These are phyloP conservation scores for Fragaria ananassa DNA, from an alignment of 306 rosid genomes.

Conservation along the genomic window DNA sequence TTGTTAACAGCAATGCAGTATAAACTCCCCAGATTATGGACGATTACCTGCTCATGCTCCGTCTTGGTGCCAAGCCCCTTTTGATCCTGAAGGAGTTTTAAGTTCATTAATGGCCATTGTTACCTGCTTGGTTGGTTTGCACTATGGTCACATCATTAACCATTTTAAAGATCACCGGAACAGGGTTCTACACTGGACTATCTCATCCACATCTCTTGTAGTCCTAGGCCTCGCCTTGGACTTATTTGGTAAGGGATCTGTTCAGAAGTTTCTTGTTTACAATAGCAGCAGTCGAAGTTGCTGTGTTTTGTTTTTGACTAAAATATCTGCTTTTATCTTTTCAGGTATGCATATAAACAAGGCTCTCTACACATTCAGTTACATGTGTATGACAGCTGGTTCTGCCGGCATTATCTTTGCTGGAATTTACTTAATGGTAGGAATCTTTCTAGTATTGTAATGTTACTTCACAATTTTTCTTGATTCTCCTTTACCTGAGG, in stretches of 20 bases:
- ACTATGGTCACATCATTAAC: constrained; percentile 79
- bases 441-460: constrained; percentile 10
- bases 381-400: constrained; percentile 83
- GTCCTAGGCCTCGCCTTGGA: constrained; percentile 59
- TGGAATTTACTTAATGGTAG: constrained; percentile 79
- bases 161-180: constrained; percentile 82
- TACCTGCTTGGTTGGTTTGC: constrained; percentile 93
- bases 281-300: background rate
- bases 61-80: constrained; percentile 97
- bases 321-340: background rate
- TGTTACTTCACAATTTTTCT: background rate
- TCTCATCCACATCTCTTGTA: constrained; percentile 60
- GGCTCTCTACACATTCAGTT: constrained; percentile 82
- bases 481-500: constrained; percentile 2
- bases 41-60: constrained; percentile 90
- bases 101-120: constrained; percentile 91
- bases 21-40: constrained; percentile 76
- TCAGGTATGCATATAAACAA: constrained; percentile 84
- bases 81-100: constrained; percentile 95
- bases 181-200: constrained; percentile 72
- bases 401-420: constrained; percentile 73
- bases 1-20: constrained; percentile 71
- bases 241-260: constrained; percentile 45
- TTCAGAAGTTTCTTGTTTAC: background rate
- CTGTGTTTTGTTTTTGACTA: background rate